phyloP scores from a whole-genome alignment of 495 filamentous ascomycete species.

The Cladorrhinum samala region DNA sequence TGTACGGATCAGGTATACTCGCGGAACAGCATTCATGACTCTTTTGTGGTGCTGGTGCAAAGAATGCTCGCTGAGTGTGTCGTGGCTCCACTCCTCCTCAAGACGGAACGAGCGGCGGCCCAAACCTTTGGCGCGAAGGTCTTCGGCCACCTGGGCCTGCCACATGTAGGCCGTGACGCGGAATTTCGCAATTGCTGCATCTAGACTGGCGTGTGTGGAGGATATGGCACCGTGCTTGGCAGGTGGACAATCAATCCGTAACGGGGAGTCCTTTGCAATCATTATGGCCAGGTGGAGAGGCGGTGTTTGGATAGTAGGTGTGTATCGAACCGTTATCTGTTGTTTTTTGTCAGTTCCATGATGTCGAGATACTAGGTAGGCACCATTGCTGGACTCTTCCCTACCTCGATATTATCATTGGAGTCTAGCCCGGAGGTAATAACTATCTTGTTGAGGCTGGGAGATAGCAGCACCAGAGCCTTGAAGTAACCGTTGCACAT shows the following conservation, averaged over 20 bases:
- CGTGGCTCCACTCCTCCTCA: conserved; percentile 43
- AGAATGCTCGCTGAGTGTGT: conserved; percentile 28
- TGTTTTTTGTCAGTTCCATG: no score
- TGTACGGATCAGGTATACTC: conserved; percentile 41
- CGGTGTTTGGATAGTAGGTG: conserved; percentile 26
- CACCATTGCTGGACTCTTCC: no score
- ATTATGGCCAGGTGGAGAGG: conserved; percentile 47
- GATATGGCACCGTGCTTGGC: conserved; percentile 29
- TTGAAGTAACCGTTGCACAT: conserved; percentile 72
- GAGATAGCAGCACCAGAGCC: conserved; percentile 61
- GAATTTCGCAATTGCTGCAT: conserved; percentile 43
- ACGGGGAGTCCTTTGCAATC: conserved; percentile 41
- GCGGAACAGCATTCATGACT: conserved; percentile 31
- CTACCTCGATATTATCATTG: neutral
- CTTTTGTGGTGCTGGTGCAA: neutral
- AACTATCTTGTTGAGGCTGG: conserved; percentile 60
- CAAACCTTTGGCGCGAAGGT: conserved; percentile 40
- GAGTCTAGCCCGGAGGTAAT: conserved; percentile 1
- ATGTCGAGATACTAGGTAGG: no score
- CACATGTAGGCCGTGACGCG: conserved; percentile 48
- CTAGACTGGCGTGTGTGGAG: conserved; percentile 32
- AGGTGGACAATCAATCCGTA: conserved; percentile 36
- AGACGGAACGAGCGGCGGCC: conserved; percentile 45
- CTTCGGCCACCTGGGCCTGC: conserved; percentile 45
- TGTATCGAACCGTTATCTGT: conserved; percentile 10